phyloP scores from a whole-genome alignment of 1,284 basidiomycete species.

The Cryptococcus amylolentus region DNA sequence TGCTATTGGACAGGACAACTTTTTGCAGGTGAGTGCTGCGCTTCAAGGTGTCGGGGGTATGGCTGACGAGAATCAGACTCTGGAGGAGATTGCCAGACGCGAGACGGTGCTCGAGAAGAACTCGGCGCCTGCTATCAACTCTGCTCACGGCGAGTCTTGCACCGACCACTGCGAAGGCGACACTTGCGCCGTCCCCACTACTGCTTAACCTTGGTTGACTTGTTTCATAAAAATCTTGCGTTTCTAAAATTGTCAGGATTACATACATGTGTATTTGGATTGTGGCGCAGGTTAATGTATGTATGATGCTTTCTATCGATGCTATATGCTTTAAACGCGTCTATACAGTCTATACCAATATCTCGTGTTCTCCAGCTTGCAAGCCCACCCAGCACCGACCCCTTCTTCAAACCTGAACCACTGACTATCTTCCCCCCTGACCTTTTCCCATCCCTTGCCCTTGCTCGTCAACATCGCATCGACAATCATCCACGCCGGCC shows the following conservation, averaged over 20 bases:
- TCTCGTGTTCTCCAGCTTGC: constrained; percentile 51
- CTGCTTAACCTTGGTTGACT: neutral
- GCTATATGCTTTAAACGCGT: constrained; percentile 15
- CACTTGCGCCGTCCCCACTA: neutral
- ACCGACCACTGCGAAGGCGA: neutral
- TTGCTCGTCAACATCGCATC: constrained; percentile 29
- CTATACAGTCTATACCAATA: constrained; percentile 49
- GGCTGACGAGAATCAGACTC: constrained; percentile 7
- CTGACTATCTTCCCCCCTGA: constrained; percentile 39
- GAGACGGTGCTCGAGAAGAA: constrained; percentile 9
- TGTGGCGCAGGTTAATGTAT: neutral
- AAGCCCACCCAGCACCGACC: constrained; percentile 40
- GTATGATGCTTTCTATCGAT: neutral
- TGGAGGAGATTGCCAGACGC: constrained; percentile 22
- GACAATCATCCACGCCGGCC: constrained; percentile 43
- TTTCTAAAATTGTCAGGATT: neutral
- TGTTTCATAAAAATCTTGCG: neutral
- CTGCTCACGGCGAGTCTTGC: neutral
- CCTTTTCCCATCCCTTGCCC: constrained; percentile 35
- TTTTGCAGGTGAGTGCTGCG: constrained; percentile 46
- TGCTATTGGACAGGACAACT: constrained; percentile 52
- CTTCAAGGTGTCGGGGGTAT: neutral
- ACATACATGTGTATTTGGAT: neutral
- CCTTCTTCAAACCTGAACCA: constrained; percentile 48
- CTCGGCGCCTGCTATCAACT: neutral